Conservation (phyloP, 176 grass and related monocot genomes). For the Tillandsia leiboldiana region DNA sequence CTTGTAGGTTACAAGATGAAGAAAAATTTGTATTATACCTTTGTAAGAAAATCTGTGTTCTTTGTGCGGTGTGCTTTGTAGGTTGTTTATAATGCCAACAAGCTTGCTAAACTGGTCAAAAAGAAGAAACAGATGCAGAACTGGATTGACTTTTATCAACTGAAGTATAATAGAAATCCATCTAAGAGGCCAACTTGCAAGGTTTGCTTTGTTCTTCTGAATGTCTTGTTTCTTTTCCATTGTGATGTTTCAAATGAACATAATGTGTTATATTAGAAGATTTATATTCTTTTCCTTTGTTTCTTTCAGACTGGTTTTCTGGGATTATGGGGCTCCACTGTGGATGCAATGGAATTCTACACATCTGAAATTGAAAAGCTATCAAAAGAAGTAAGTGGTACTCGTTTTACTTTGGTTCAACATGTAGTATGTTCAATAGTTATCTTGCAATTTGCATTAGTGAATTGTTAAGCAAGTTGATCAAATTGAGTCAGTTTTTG, state of each 20-base stretch:
- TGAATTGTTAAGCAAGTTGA: slow-evolving; percentile 1
- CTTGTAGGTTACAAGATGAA: not conserved
- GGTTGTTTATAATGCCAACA: slow-evolving; percentile 92
- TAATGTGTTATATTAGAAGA: not conserved
- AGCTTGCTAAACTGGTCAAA: slow-evolving; percentile 73
- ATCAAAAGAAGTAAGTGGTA: slow-evolving; percentile 60
- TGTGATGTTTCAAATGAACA: not conserved
- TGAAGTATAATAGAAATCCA: slow-evolving; percentile 76
- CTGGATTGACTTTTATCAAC: slow-evolving; percentile 79
- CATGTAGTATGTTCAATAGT: too few relatives aligned
- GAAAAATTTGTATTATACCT: too few relatives aligned
- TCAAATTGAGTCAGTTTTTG: too few relatives aligned
- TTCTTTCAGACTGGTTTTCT: slow-evolving; percentile 78
- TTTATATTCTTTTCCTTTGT: slow-evolving; percentile 15
- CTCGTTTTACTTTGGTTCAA: not conserved
- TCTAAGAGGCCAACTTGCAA: slow-evolving; percentile 62
- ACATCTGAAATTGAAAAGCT: slow-evolving; percentile 73
- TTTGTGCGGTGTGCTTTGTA: slow-evolving; percentile 10
- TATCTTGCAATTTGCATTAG: not conserved
- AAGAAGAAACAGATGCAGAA: slow-evolving; percentile 84
- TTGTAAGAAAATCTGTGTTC: not conserved
- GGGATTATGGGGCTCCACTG: slow-evolving; percentile 67
- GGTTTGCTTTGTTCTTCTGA: slow-evolving; percentile 31
- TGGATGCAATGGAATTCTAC: slow-evolving; percentile 90
- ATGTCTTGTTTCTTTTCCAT: slow-evolving; percentile 6